Evolutionary conservation across 2,329 filamentous ascomycete species (phyloP), one percentile per base, ranked within the genome.

Genomic region (Capronia coronata): DNA sequence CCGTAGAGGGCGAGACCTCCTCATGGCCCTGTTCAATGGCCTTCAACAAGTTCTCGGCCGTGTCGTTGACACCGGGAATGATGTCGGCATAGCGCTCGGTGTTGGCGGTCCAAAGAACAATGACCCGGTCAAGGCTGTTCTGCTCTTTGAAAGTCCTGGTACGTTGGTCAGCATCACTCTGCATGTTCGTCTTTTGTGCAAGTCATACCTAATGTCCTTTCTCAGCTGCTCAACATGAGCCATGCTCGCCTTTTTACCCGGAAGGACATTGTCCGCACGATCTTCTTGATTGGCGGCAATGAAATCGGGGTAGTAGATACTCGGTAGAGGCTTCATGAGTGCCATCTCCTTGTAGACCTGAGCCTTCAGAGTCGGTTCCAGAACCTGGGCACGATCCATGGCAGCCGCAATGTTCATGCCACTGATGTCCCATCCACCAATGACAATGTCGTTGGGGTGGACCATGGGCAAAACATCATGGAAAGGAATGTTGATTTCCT

Each of bases 301-400:
- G 76, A 98, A 98, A 72, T 97, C 93, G 1, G 93, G 93, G 70
- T 98, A 98, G 80, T 98, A 98, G 72, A 97, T 86, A 70, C 86
- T 91, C 19, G 89, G 91, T 57, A 97, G 80, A 23, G 93, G 93
- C 62, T 84, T 83, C 82, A 97, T 86, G 62, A 76, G 75, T 54
- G 82, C 75, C 89, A 97, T 91, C 74, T 97, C 87, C 78, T 97
- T 95, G 72, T 82, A 84, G 62, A 98, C 86, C 63, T 86, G 79
- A 49, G 76, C 74, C 79, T 98, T 98, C 64, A 98, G 78, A 23
- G 87, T 84, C n/a, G 93, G 93, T 74, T 97, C 91, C 46, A 98
- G 82, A 46, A 98, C 93, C 67, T 85, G 82, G 59, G 93, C 91
- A 64, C 93, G 87, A 68, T 98, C 91, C 90, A 97, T 96, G 63